Evolutionary conservation across 164 flowering plant genomes (phyloP).

Genomic region (Houttuynia cordata): DNA sequence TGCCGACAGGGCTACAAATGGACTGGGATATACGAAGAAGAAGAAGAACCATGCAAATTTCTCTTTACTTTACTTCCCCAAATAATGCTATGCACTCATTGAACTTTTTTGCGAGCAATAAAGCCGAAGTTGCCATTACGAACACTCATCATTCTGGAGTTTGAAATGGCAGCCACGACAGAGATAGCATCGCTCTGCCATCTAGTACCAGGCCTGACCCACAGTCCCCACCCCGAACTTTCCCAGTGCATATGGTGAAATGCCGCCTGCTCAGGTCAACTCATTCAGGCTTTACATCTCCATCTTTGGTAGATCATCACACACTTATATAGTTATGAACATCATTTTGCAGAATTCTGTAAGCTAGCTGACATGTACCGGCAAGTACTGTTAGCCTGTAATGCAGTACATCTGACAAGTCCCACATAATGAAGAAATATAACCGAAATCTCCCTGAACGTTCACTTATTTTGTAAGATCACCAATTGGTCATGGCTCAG

Average conservation of each 20-base stretch:
- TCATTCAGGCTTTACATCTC: background rate
- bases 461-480: too few species aligned
- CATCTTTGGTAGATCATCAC: background rate
- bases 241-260: background rate
- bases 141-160: background rate
- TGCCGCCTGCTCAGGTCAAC: background rate
- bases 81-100: background rate
- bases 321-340: background rate
- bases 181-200: background rate
- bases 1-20: too few species aligned
- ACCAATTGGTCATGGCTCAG: too few species aligned
- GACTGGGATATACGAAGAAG: too few species aligned
- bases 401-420: too few species aligned
- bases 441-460: too few species aligned
- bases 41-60: background rate
- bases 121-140: background rate
- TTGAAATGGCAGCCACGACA: background rate
- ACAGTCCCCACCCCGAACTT: background rate
- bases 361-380: too few species aligned
- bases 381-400: too few species aligned
- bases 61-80: background rate
- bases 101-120: background rate
- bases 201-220: background rate
- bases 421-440: too few species aligned
- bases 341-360: too few species aligned